Percentiles rank a stretch among this genome's conserved stretches.
Evolutionary conservation across 1,284 basidiomycete species (phyloP).

Genomic region (Malassezia slooffiae): DNA sequence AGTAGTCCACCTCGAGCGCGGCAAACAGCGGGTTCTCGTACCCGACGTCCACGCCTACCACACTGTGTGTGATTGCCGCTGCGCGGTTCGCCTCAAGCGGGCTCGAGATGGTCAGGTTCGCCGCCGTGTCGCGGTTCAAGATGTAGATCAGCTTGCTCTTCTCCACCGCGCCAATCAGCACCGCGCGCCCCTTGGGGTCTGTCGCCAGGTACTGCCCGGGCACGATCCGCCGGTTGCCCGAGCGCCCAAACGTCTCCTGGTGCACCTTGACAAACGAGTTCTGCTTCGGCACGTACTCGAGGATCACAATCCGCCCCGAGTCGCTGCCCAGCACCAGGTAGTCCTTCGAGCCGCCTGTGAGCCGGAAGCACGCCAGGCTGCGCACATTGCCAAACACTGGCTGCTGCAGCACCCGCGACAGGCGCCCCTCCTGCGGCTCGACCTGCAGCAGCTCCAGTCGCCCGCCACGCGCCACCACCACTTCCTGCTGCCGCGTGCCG

Average conservation of each 20-base stretch:
- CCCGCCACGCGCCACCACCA: constrained; percentile 34
- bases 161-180: constrained; percentile 43
- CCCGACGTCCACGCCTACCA: constrained; percentile 43
- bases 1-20: constrained; percentile 43
- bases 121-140: constrained; percentile 42
- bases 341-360: constrained; percentile 38
- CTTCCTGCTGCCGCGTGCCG: constrained; percentile 40
- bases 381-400: constrained; percentile 38
- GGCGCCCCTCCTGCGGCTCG: constrained; percentile 33
- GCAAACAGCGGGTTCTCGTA: constrained; percentile 45
- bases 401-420: constrained; percentile 26
- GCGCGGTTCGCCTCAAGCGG: constrained; percentile 42
- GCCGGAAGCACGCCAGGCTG: constrained; percentile 35
- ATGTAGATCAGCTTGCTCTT: constrained; percentile 45
- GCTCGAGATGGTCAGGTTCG: constrained; percentile 44
- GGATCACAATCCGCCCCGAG: constrained; percentile 40
- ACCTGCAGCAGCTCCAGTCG: constrained; percentile 36
- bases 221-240: constrained; percentile 39
- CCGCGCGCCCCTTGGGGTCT: constrained; percentile 44
- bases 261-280: constrained; percentile 37
- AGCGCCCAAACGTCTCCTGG: constrained; percentile 42
- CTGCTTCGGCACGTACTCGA: constrained; percentile 32
- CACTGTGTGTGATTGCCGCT: constrained; percentile 37
- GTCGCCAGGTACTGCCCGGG: constrained; percentile 43
- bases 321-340: constrained; percentile 44